A percentile compares a stretch with the other conserved stretches of the same genome.
These are phyloP conservation scores for Psilocybe sp. DNA, from an alignment of 768 basidiomycete species.

Conservation along the genomic window DNA sequence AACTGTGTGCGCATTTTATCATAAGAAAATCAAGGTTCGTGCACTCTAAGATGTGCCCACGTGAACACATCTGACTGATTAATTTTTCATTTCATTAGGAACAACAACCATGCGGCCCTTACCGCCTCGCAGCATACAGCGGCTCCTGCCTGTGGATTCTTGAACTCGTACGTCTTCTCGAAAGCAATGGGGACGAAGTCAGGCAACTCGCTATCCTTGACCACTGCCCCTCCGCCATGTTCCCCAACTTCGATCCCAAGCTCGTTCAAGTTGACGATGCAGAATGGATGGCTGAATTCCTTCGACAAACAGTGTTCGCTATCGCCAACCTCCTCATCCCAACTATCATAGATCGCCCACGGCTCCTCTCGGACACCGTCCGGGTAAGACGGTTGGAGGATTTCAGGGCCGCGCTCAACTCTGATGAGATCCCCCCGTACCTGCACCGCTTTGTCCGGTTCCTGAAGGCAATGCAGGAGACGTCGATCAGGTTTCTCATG, in stretches of 20 bases:
- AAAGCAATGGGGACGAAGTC: neutral
- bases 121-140: neutral
- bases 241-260: neutral
- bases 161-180: neutral
- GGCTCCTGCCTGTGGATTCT: neutral
- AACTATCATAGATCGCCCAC: neutral
- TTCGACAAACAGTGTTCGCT: neutral
- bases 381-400: neutral
- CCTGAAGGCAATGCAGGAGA: neutral
- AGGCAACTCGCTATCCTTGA: constrained; percentile 1
- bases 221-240: constrained; percentile 1
- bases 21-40: constrained; percentile 3
- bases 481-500: neutral
- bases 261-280: neutral
- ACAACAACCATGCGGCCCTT: neutral
- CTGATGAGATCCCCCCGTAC: neutral
- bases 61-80: neutral
- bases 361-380: neutral
- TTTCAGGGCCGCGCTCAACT: neutral
- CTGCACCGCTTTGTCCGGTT: neutral
- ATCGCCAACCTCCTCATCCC: neutral
- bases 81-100: too few relatives aligned
- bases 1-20: neutral
- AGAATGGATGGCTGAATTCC: neutral
- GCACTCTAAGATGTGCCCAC: neutral